A percentile compares a stretch with the other conserved stretches of the same genome.
phyloP scores from a whole-genome alignment of 805 yeast species.

The Jamesozyma hellenica region DNA sequence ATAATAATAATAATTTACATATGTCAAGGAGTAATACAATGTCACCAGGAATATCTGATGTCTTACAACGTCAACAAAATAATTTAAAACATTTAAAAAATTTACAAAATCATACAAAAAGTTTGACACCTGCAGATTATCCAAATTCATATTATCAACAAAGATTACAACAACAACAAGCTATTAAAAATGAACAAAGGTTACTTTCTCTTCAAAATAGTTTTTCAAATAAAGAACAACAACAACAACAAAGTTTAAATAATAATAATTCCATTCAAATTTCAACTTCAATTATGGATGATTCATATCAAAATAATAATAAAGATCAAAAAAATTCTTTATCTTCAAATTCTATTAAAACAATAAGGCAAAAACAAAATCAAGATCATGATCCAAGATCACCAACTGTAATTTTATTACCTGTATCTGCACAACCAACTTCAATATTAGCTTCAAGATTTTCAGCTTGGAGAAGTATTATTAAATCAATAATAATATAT shows the following conservation, averaged over 20 bases:
- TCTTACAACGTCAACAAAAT: slow-evolving; percentile 36
- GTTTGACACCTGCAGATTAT: slow-evolving; percentile 29
- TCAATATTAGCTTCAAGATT: slow-evolving; percentile 78
- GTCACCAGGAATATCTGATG: slow-evolving; percentile 29
- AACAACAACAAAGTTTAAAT: slow-evolving; percentile 7
- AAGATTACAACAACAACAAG: slow-evolving; percentile 9
- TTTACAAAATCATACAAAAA: slow-evolving; percentile 36
- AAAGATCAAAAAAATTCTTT: slow-evolving; percentile 7
- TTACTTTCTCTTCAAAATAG: slow-evolving; percentile 1
- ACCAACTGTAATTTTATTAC: slow-evolving; percentile 42
- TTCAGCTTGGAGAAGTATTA: slow-evolving; percentile 74
- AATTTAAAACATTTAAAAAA: slow-evolving; percentile 38
- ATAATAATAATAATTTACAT: too few relatives aligned
- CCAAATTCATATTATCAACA: background rate
- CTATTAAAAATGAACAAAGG: slow-evolving; percentile 2
- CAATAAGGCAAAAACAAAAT: slow-evolving; percentile 8
- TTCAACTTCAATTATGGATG: background rate
- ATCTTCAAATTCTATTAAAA: slow-evolving; percentile 8
- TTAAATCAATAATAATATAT: slow-evolving; percentile 64
- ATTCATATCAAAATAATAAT: background rate
- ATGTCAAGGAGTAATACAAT: slow-evolving; percentile 33
- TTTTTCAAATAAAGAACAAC: slow-evolving; percentile 4
- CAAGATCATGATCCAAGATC: slow-evolving; percentile 36
- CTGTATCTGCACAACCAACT: slow-evolving; percentile 66
- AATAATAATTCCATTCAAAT: slow-evolving; percentile 5